Evolutionary conservation across 2,329 filamentous ascomycete genomes (phyloP).

Genomic region (Dothistroma pini): DNA sequence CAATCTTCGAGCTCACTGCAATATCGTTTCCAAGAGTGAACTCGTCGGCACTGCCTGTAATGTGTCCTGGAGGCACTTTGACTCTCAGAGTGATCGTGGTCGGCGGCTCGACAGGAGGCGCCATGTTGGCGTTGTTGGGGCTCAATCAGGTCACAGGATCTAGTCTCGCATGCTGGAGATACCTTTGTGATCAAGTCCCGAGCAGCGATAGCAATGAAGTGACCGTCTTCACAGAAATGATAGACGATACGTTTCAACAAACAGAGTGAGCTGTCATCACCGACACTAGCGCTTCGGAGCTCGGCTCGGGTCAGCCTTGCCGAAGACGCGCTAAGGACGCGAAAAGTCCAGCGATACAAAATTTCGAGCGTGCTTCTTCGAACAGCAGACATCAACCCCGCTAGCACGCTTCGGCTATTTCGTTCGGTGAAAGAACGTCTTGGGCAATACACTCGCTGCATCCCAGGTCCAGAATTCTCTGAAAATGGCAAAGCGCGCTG

Average conservation of each 20-base stretch:
- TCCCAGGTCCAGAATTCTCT: conserved; percentile 21
- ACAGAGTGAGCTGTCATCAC: background rate
- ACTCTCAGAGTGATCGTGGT: conserved; percentile 28
- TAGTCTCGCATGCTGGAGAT: background rate
- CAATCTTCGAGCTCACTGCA: conserved; percentile 43
- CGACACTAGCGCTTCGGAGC: background rate
- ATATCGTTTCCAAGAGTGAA: conserved; percentile 28
- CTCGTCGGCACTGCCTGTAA: conserved; percentile 26
- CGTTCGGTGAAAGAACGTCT: conserved; percentile 24
- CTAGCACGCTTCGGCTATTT: conserved; percentile 22
- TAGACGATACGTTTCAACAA: background rate
- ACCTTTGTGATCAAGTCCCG: background rate
- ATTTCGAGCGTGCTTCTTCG: background rate
- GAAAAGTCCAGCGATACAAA: background rate
- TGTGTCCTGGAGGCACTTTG: conserved; percentile 34
- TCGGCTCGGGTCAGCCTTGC: background rate
- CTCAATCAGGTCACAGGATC: background rate
- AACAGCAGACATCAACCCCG: background rate
- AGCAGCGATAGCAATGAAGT: background rate
- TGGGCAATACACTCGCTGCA: conserved; percentile 27
- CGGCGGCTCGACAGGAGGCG: conserved; percentile 30
- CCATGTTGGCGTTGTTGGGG: conserved; percentile 20
- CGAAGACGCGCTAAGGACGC: background rate
- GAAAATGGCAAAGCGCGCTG: conserved; percentile 59
- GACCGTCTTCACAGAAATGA: background rate